These are phyloP conservation scores for Moniliophthora roreri DNA, from an alignment of 1,284 basidiomycete species.

Conservation along the genomic window DNA sequence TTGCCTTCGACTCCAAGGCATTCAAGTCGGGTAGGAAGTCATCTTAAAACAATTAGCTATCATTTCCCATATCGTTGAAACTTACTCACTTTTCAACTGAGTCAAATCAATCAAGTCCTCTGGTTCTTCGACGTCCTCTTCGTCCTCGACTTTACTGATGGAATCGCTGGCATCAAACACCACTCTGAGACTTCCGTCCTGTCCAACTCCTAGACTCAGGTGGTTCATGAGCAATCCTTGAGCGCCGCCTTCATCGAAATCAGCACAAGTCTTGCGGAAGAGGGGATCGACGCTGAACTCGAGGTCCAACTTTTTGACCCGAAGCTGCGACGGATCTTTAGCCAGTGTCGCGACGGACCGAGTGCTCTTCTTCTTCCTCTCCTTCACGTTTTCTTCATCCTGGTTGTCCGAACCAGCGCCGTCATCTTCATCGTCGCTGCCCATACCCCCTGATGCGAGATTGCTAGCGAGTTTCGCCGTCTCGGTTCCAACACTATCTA, in stretches of 20 bases:
- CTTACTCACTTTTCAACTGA: slow-evolving; percentile 62
- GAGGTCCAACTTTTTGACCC: slow-evolving; percentile 90
- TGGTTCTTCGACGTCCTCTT: slow-evolving; percentile 61
- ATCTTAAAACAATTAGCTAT: slow-evolving; percentile 26
- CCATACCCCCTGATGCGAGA: slow-evolving; percentile 69
- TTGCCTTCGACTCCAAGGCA: slow-evolving; percentile 64
- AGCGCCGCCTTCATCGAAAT: slow-evolving; percentile 98
- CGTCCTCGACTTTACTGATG: slow-evolving; percentile 76
- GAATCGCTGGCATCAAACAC: slow-evolving; percentile 98
- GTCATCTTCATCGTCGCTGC: slow-evolving; percentile 57
- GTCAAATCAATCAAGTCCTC: slow-evolving; percentile 70
- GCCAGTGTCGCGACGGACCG: slow-evolving; percentile 82
- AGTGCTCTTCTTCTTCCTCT: slow-evolving; percentile 64
- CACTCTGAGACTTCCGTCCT: slow-evolving; percentile 83
- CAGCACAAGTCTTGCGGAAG: slow-evolving; percentile 97
- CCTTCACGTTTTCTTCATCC: slow-evolving; percentile 55
- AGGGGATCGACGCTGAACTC: slow-evolving; percentile 97
- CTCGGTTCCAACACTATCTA: slow-evolving; percentile 96
- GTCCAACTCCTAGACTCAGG: slow-evolving; percentile 71
- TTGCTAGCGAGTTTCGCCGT: slow-evolving; percentile 95
- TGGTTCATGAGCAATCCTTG: slow-evolving; percentile 95
- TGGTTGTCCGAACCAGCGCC: slow-evolving; percentile 63
- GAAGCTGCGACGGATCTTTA: slow-evolving; percentile 79
- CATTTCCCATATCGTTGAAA: slow-evolving; percentile 6
- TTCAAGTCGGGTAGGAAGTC: slow-evolving; percentile 73